Base-by-base conservation (phyloP, 2,329 filamentous ascomycete species). In the Cercospora sp. region DNA sequence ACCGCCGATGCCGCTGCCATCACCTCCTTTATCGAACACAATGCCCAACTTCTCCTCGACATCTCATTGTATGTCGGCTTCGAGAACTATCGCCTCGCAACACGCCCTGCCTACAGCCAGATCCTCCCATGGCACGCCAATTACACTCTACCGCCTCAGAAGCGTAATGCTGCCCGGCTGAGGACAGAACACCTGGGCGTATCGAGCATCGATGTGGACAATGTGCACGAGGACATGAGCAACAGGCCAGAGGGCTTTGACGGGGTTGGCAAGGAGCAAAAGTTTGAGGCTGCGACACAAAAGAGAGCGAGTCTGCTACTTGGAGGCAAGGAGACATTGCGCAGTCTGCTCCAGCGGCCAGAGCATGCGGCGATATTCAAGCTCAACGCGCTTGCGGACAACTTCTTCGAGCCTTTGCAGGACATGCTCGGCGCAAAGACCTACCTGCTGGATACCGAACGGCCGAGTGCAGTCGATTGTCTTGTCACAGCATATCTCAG, bases 1-100 rank as follows among this genome's bases (percentile, higher is more conserved):
- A 67, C 69, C 71, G 80, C 77, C 51, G 80, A 83, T 66, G 78
- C 73, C 85, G 86, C 72, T 51, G 76, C 74, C 26, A 60, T 75
- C 8, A 66, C 73, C 16, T 74, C 75, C 70, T 94, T 94, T 79
- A 82, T 97, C 73, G 84, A 89, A 77, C 87, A 89, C 28, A 89
- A 90, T 67, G 92, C 90, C n/a, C 88, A 89, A 60, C 88, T 90
- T 33, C 87, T 98, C 68, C 79, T 97, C 74, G 91, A 96, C 74
- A 88, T 97, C 66, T 94, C 90, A 62, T 89, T 98, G 73, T 98
- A 96, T 79, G 91, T 95, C 71, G 95, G 93, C 33, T 92, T 90
- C 66, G 88, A 93, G 71, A 97, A 98, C 82, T 99, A 95, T 86
- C 85, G 89, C 65, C 83, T 85, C 53, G 82, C 86, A 60, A 97